Conservation (phyloP, 371 early-diverging fungal species). For the Sporodiniella umbellata region DNA sequence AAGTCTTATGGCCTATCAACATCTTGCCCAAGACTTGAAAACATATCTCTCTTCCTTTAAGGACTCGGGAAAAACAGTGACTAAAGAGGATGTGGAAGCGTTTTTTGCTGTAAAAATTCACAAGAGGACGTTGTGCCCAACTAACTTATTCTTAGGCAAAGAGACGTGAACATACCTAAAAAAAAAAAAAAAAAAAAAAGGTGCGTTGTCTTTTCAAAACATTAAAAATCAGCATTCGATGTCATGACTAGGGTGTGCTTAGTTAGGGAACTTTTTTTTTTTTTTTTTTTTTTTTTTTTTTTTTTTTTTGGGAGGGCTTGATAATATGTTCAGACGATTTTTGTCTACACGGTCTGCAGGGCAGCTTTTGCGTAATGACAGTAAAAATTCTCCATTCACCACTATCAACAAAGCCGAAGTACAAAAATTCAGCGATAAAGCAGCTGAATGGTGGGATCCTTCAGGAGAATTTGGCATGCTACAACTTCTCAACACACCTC, state of each 20-base stretch:
- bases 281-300: too few species aligned
- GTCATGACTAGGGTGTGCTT: too few species aligned
- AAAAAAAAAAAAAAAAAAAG: neutral
- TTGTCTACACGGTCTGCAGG: neutral
- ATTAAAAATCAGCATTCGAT: neutral
- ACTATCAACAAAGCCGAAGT: slow-evolving; percentile 77
- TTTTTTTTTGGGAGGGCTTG: too few species aligned
- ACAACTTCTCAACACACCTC: slow-evolving; percentile 86
- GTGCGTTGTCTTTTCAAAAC: neutral
- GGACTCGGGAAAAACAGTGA: slow-evolving; percentile 68
- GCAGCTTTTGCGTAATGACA: neutral
- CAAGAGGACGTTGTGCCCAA: neutral
- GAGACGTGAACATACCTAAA: too few species aligned
- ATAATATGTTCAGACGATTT: neutral
- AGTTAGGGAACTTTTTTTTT: too few species aligned
- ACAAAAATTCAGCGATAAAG: slow-evolving; percentile 73
- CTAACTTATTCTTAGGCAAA: neutral
- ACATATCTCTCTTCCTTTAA: slow-evolving; percentile 68
- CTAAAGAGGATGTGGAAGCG: slow-evolving; percentile 65
- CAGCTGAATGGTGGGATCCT: slow-evolving; percentile 92
- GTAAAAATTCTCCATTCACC: slow-evolving; percentile 9
- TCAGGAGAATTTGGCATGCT: slow-evolving; percentile 84
- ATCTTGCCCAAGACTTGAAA: slow-evolving; percentile 56
- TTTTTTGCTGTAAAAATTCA: slow-evolving; percentile 56
- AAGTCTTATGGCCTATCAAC: slow-evolving; percentile 55